Evolutionary conservation across 2,329 filamentous ascomycete species (phyloP).

Genomic region (Cladosporium sp.): DNA sequence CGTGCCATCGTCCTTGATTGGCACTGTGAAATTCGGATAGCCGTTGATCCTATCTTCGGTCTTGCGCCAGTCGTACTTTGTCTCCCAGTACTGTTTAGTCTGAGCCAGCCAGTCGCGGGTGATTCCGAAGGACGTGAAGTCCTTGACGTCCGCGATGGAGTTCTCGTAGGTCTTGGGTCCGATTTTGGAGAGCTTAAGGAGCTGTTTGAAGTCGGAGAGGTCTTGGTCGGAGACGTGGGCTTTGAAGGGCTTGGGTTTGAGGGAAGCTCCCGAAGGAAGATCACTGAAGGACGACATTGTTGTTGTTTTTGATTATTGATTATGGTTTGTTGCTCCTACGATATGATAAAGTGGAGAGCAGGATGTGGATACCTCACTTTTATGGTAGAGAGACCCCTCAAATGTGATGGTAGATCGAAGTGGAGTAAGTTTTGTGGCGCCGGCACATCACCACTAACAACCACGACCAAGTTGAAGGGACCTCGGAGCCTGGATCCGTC

Average conservation of each 20-base stretch:
- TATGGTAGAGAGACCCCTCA: conserved; percentile 2
- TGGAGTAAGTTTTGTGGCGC: conserved; percentile 14
- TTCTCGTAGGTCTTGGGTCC: conserved; percentile 53
- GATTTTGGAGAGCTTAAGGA: conserved; percentile 50
- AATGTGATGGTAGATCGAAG: background rate
- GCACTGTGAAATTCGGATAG: conserved; percentile 52
- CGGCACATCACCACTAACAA: background rate
- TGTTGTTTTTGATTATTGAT: background rate
- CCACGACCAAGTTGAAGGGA: background rate
- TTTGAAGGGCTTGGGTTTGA: conserved; percentile 44
- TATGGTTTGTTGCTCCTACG: background rate
- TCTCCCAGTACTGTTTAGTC: conserved; percentile 44
- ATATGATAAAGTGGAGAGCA: background rate
- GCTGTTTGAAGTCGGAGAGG: conserved; percentile 46
- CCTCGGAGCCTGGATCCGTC: background rate
- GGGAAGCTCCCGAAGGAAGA: conserved; percentile 38
- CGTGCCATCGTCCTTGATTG: conserved; percentile 42
- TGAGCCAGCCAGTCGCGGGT: conserved; percentile 48
- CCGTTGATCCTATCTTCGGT: conserved; percentile 48
- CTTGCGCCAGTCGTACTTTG: conserved; percentile 50
- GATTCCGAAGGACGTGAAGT: conserved; percentile 43
- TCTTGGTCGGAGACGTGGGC: conserved; percentile 44
- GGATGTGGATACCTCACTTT: background rate
- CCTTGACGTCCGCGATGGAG: conserved; percentile 39
- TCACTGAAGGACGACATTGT: conserved; percentile 28